Conservation (phyloP, 2,329 filamentous ascomycete genomes). For the Juglanconis oblonga region DNA sequence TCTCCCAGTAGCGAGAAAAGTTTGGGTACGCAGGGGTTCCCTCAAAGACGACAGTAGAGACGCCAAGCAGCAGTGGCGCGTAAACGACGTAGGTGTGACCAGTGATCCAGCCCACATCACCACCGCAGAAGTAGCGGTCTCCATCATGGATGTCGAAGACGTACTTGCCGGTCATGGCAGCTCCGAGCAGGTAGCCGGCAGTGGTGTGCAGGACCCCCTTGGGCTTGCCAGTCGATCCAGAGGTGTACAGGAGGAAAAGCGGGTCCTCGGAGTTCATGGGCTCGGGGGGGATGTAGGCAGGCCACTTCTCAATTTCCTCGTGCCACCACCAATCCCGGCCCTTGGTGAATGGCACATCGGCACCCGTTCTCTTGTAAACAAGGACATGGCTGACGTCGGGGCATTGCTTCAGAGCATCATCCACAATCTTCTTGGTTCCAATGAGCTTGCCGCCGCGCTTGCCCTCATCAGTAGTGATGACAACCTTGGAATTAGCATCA, state of each 20-base stretch:
- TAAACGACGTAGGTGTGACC: conserved; percentile 99
- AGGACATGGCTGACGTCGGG: conserved; percentile 81
- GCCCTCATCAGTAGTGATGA: conserved; percentile 96
- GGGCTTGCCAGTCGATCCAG: conserved; percentile 95
- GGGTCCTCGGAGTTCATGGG: conserved; percentile 91
- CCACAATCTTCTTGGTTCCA: conserved; percentile 98
- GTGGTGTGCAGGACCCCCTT: conserved; percentile 99
- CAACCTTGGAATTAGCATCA: conserved; percentile 85
- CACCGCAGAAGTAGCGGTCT: conserved; percentile 95
- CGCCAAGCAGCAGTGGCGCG: conserved; percentile 86
- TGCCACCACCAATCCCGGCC: conserved; percentile 98
- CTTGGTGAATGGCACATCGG: conserved; percentile 85
- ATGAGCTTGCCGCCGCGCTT: conserved; percentile 97
- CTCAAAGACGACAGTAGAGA: conserved; percentile 95
- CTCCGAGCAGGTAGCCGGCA: conserved; percentile 89
- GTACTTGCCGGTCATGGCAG: conserved; percentile 93
- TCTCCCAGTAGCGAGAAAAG: conserved; percentile 98
- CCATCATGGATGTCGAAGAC: conserved; percentile 96
- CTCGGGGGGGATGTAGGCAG: conserved; percentile 85
- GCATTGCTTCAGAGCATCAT: conserved; percentile 95
- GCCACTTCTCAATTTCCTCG: conserved; percentile 97
- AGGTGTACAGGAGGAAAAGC: conserved; percentile 96
- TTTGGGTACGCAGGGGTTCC: conserved; percentile 96
- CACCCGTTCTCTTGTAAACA: conserved; percentile 92
- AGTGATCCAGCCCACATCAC: conserved; percentile 98